Conservation (phyloP, 75 land plant genomes). For the Cupressus sempervirens region DNA sequence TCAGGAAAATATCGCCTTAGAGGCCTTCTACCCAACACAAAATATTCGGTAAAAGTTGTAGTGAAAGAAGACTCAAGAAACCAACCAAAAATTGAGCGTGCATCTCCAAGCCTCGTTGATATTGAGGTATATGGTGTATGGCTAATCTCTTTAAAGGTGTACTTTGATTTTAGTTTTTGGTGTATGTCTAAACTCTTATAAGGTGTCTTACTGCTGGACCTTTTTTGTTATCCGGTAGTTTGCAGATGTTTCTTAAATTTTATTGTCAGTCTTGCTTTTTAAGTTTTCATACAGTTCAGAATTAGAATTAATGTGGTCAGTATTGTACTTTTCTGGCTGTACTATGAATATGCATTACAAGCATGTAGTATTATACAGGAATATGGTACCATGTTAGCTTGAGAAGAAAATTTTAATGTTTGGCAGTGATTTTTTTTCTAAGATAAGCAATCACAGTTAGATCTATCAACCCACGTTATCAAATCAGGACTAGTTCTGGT, state of each 20-base stretch:
- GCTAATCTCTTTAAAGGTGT: no score
- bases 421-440: neutral
- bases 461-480: neutral
- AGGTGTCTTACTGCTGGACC: neutral
- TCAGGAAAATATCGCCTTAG: constrained; percentile 82
- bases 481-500: neutral
- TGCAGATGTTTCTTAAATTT: neutral
- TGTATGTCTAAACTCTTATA: no score
- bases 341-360: neutral
- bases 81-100: constrained; percentile 62
- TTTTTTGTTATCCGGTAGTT: neutral
- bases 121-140: constrained; percentile 44
- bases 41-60: constrained; percentile 57
- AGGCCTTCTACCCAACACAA: constrained; percentile 81
- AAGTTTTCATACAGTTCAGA: neutral
- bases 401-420: neutral
- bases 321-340: neutral
- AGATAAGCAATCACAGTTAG: neutral
- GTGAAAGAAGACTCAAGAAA: constrained; percentile 40
- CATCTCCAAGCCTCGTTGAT: constrained; percentile 66
- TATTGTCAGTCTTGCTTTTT: neutral
- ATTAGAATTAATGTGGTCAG: neutral
- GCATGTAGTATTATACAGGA: neutral
- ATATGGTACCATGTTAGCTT: neutral
- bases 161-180: neutral